phyloP scores from a whole-genome alignment of 495 filamentous ascomycete genomes.

The Alectoria sarmentosa region DNA sequence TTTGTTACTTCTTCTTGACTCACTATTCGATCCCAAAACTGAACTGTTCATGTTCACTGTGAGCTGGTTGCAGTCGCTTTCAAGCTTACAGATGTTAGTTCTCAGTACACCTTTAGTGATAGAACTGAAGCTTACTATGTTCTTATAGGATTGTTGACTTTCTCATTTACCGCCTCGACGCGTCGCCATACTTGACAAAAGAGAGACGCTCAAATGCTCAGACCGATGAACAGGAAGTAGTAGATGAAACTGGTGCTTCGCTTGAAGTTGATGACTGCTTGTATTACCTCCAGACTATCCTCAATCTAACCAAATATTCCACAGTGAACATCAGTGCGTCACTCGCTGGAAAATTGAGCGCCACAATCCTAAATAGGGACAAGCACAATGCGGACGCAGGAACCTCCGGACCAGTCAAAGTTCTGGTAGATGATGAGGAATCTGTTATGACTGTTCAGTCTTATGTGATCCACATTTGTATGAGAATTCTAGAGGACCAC shows the following conservation, averaged over 20 bases:
- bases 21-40: conserved; percentile 62
- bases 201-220: not conserved
- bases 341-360: conserved; percentile 39
- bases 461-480: conserved; percentile 13
- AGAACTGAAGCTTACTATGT: not conserved
- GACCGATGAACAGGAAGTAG: not conserved
- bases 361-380: not conserved
- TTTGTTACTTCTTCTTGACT: conserved; percentile 74
- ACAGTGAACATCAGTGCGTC: conserved; percentile 55
- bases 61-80: conserved; percentile 73
- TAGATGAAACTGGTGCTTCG: conserved; percentile 20
- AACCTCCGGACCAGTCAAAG: not conserved
- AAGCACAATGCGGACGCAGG: not conserved
- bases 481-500: conserved; percentile 10
- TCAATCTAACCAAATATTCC: conserved; percentile 59
- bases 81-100: conserved; percentile 56
- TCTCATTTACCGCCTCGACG: conserved; percentile 27
- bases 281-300: conserved; percentile 71
- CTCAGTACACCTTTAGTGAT: not conserved
- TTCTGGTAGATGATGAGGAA: not conserved
- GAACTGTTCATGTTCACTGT: conserved; percentile 69
- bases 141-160: conserved; percentile 39
- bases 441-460: conserved; percentile 2
- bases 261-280: conserved; percentile 69
- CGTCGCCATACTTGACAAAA: conserved; percentile 4